These are phyloP conservation scores for Yamadazyma atlantica DNA, from an alignment of 1,139 yeast genomes.

Conservation along the genomic window DNA sequence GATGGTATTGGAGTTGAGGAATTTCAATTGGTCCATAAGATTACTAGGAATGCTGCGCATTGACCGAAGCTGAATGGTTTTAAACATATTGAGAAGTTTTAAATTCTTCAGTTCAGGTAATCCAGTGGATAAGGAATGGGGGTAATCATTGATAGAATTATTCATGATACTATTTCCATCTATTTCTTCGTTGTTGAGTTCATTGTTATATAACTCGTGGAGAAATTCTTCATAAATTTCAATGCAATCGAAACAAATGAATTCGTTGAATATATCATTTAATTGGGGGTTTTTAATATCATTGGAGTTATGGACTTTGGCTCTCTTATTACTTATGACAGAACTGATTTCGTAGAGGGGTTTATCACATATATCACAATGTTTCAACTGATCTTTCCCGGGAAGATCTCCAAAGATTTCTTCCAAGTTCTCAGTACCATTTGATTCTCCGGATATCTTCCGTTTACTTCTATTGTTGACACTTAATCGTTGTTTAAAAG, in stretches of 20 bases:
- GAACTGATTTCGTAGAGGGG: slow-evolving; percentile 66
- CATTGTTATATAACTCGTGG: slow-evolving; percentile 25
- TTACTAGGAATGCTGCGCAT: slow-evolving; percentile 21
- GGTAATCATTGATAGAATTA: not conserved
- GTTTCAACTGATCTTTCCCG: slow-evolving; percentile 39
- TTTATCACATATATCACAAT: slow-evolving; percentile 65
- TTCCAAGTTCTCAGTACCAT: slow-evolving; percentile 29
- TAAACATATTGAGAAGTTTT: slow-evolving; percentile 24
- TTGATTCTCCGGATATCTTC: slow-evolving; percentile 14
- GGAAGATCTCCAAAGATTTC: slow-evolving; percentile 44
- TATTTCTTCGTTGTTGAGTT: slow-evolving; percentile 2
- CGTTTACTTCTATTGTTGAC: slow-evolving; percentile 9
- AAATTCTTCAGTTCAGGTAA: slow-evolving; percentile 13
- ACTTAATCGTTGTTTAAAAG: slow-evolving; percentile 32
- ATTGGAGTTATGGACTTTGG: slow-evolving; percentile 10
- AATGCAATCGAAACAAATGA: slow-evolving; percentile 66
- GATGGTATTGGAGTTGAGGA: slow-evolving; percentile 16
- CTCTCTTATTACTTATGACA: slow-evolving; percentile 29
- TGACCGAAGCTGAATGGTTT: slow-evolving; percentile 21
- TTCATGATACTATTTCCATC: slow-evolving; percentile 1
- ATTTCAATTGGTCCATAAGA: slow-evolving; percentile 24
- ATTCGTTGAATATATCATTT: slow-evolving; percentile 38
- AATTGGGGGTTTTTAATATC: slow-evolving; percentile 9
- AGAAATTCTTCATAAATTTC: slow-evolving; percentile 55
- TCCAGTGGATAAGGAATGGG: not conserved